Evolutionary conservation across 2,329 filamentous ascomycete genomes (phyloP).

Genomic region (Fusarium incarnatum): DNA sequence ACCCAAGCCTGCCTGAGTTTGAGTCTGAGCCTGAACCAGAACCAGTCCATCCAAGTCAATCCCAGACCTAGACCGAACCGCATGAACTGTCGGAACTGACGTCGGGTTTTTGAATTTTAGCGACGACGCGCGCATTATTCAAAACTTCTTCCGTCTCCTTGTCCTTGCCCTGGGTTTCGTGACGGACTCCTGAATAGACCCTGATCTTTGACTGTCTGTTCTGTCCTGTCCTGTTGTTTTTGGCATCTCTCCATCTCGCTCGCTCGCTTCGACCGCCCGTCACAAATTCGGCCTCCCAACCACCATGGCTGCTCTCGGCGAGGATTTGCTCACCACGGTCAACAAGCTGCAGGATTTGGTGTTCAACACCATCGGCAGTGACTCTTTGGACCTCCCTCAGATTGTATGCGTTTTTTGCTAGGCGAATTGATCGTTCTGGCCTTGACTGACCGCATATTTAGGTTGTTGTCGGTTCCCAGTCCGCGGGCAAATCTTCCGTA

Average conservation of each 20-base stretch:
- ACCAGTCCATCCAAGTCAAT: constrained; percentile 16
- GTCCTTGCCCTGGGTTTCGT: constrained; percentile 25
- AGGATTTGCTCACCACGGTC: constrained; percentile 93
- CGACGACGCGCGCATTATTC: constrained; percentile 46
- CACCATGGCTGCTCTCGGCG: constrained; percentile 91
- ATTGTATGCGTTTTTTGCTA: constrained; percentile 74
- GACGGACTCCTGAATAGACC: constrained; percentile 39
- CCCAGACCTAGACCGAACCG: constrained; percentile 32
- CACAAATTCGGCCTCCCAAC: constrained; percentile 38
- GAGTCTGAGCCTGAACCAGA: constrained; percentile 20
- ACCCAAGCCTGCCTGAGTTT: constrained; percentile 17
- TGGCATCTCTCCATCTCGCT: constrained; percentile 16
- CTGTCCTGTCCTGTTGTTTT: constrained; percentile 30
- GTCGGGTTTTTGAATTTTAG: constrained; percentile 42
- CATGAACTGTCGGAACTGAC: constrained; percentile 48
- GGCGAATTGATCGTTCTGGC: constrained; percentile 24
- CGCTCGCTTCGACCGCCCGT: constrained; percentile 15
- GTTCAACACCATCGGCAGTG: constrained; percentile 99
- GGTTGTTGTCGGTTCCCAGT: constrained; percentile 99
- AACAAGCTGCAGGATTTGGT: constrained; percentile 99
- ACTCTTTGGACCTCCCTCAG: constrained; percentile 96
- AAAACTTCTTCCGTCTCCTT: constrained; percentile 33
- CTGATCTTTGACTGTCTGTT: constrained; percentile 23
- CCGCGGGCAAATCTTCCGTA: constrained; percentile 97
- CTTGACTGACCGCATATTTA: constrained; percentile 54